A percentile compares a stretch with the other conserved stretches of the same genome.
phyloP scores from a whole-genome alignment of 106 monocot genomes.

The Dioscorea alata region DNA sequence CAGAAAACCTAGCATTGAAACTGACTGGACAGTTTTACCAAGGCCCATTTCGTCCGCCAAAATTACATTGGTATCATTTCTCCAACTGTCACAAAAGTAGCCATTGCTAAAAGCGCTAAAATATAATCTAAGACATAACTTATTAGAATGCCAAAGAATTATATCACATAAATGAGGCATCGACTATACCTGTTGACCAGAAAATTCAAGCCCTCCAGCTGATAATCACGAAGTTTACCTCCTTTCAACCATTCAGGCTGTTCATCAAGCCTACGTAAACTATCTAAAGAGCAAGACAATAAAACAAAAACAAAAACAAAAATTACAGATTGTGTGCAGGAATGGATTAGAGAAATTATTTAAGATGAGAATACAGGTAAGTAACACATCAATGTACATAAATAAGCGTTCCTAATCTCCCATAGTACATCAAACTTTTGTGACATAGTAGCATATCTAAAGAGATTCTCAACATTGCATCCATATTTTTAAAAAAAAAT shows the following conservation, averaged over 20 bases:
- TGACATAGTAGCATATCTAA: no score
- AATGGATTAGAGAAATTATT: no score
- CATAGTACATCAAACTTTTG: no score
- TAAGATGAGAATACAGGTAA: no score
- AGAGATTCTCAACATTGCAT: no score
- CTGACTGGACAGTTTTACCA: conserved; percentile 97
- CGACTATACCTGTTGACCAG: conserved; percentile 80
- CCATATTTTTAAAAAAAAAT: no score
- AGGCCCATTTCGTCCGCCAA: conserved; percentile 99
- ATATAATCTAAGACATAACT: not conserved
- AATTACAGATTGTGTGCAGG: not conserved
- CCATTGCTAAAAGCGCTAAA: not conserved
- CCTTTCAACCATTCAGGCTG: conserved; percentile 97
- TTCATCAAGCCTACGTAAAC: conserved; percentile 92
- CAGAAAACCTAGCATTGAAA: conserved; percentile 96
- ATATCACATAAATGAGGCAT: not conserved
- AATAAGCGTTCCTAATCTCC: no score
- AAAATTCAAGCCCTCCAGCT: conserved; percentile 99
- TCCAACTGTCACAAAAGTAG: conserved; percentile 61
- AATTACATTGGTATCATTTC: conserved; percentile 99
- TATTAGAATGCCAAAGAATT: not conserved
- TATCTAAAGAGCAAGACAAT: conserved; percentile 45
- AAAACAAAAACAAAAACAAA: not conserved
- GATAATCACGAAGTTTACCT: conserved; percentile 99
- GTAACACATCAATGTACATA: no score